phyloP scores from a whole-genome alignment of 2,329 filamentous ascomycete genomes.

The Juglanconis oblonga region DNA sequence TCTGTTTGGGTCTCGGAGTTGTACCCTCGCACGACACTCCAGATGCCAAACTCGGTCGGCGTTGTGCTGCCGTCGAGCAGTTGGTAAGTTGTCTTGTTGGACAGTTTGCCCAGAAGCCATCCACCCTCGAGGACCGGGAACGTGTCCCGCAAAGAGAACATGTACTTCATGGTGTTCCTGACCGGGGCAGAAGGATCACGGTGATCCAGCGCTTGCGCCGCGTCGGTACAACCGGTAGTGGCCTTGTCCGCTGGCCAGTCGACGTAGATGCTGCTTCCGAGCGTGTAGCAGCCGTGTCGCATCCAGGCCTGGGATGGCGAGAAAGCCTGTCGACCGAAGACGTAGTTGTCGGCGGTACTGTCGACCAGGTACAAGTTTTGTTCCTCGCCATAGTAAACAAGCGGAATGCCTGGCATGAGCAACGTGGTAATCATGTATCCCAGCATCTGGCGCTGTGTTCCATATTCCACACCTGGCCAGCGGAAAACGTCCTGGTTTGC shows the following conservation, averaged over 20 bases:
- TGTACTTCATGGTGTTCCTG: constrained; percentile 58
- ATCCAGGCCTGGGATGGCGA: constrained; percentile 59
- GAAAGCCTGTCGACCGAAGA: constrained; percentile 62
- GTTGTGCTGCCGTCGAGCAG: constrained; percentile 39
- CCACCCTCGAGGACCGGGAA: constrained; percentile 61
- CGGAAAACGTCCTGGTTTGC: constrained; percentile 66
- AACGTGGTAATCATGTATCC: constrained; percentile 58
- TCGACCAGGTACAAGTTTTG: constrained; percentile 61
- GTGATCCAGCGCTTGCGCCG: constrained; percentile 54
- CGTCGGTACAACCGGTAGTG: constrained; percentile 51
- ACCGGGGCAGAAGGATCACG: constrained; percentile 60
- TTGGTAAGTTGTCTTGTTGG: constrained; percentile 51
- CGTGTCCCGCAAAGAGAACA: constrained; percentile 56
- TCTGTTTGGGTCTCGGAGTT: constrained; percentile 49
- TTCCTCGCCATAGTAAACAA: constrained; percentile 55
- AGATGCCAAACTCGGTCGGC: constrained; percentile 46
- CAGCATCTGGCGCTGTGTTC: constrained; percentile 54
- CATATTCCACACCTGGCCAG: constrained; percentile 58
- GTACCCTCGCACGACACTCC: constrained; percentile 53
- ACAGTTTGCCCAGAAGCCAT: constrained; percentile 51
- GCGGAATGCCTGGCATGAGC: constrained; percentile 57
- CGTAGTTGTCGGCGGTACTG: constrained; percentile 60
- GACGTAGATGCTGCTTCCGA: constrained; percentile 53
- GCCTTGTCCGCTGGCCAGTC: constrained; percentile 53
- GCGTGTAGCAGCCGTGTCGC: constrained; percentile 58